phyloP scores from a whole-genome alignment of 257 asterid genomes.

The Solanum corneliomulleri region DNA sequence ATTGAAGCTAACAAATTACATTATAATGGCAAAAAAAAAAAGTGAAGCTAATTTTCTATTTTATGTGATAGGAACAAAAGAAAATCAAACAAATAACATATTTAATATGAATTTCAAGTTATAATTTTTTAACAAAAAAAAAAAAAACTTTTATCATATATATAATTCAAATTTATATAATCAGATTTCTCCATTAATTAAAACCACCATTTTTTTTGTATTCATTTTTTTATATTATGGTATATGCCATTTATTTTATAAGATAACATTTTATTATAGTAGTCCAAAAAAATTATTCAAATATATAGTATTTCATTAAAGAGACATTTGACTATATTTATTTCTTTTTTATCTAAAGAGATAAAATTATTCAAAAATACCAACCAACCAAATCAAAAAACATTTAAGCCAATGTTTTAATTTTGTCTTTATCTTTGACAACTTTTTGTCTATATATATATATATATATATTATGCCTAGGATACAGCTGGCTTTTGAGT shows the following conservation, averaged over 20 bases:
- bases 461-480: not conserved
- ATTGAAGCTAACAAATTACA: too few species aligned
- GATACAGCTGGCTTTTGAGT: not conserved
- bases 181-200: not conserved
- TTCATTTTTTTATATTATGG: not conserved
- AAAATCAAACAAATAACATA: not conserved
- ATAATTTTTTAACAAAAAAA: too few species aligned
- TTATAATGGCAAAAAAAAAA: not conserved
- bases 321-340: not conserved
- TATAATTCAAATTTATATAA: not conserved
- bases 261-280: not conserved
- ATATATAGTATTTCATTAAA: not conserved
- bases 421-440: not conserved
- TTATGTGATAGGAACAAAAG: not conserved
- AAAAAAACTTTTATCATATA: not conserved
- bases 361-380: not conserved
- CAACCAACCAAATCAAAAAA: not conserved
- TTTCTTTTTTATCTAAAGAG: not conserved
- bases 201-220: not conserved
- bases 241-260: not conserved
- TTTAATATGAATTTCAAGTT: too few species aligned
- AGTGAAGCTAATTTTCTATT: too few species aligned
- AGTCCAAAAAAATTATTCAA: not conserved
- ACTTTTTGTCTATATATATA: not conserved
- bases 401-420: not conserved